A percentile compares a stretch with the other conserved stretches of the same genome.
Conservation (phyloP, 2,329 filamentous ascomycete species). For the Xylariales sp. region DNA sequence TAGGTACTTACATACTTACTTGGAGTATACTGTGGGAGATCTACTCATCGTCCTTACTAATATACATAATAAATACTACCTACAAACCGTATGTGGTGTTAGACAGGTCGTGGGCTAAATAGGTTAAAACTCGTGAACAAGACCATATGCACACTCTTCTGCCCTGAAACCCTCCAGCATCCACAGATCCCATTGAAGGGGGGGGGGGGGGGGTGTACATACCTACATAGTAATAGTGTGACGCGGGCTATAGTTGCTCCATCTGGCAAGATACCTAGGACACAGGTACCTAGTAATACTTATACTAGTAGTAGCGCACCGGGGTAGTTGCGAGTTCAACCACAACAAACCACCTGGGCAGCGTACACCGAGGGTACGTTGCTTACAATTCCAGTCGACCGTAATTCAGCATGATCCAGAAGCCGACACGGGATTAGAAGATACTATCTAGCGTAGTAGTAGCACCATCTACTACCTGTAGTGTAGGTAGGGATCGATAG, state of each 20-base stretch:
- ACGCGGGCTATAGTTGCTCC: constrained; percentile 7
- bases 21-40: too few relatives aligned
- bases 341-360: too few relatives aligned
- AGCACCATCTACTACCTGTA: too few relatives aligned
- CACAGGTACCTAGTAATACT: too few relatives aligned
- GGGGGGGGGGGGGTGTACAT: background rate
- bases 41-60: background rate
- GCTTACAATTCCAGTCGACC: background rate
- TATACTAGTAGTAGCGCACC: background rate
- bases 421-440: background rate
- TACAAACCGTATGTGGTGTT: background rate
- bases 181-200: constrained; percentile 14
- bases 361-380: too few relatives aligned
- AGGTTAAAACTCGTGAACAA: constrained; percentile 36
- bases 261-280: constrained; percentile 6
- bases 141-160: constrained; percentile 30
- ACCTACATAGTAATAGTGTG: constrained; percentile 12
- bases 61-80: background rate
- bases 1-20: too few relatives aligned
- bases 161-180: constrained; percentile 34
- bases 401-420: background rate
- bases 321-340: background rate
- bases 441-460: too few relatives aligned
- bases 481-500: background rate
- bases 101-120: constrained; percentile 13